Evolutionary conservation across 2,329 filamentous ascomycete genomes (phyloP), one percentile per base, ranked within the genome.

Genomic region (Emmonsiellopsis sp.): DNA sequence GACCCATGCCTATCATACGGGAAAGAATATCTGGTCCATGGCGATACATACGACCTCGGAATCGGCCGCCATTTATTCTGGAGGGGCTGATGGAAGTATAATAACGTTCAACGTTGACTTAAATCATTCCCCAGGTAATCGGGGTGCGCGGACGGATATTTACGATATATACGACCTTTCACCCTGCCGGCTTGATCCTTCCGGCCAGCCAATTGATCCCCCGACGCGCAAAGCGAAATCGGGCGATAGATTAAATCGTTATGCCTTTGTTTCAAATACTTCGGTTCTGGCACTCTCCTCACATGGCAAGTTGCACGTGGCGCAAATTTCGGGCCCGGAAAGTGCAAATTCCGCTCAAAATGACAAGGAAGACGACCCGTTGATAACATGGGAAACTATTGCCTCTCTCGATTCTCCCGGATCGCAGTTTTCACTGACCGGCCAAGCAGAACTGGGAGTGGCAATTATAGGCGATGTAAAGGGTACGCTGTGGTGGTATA

Each of bases 11-110:
- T 80, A 83, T 55, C 91, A 97, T 65, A 77, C 75, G 36, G 93
- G 93, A 6, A 98, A 96, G 68, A 90, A 96, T 64, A 83, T 97
- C 6, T 97, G 92, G 91, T 84, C 90, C 0, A 77, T 83, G 39
- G 81, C 80, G 10, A 55, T 71, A 62, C 54, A 21, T 55, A 46
- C 51, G 39, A 67, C 53, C 14, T 5, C n/a, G 13, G 46, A 53
- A 17, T 47, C n/a, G 6, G 53, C 53, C 13, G 48, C 50, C 5
- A 58, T 89, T 17, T 83, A 81, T 3, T 90, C 87, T 2, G 93
- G 93, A 10, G 93, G 88, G n/a, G 86, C 88, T 9, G 93, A 98
- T 69, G 86, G 90, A 13, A 77, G 77, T 34, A 72, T 86, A 40
- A 68, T 70, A 44, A 63, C 60, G 13, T 55, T 60, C 14, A 50